phyloP scores from a whole-genome alignment of 2,329 filamentous ascomycete species.

The Colletotrichum sp. region DNA sequence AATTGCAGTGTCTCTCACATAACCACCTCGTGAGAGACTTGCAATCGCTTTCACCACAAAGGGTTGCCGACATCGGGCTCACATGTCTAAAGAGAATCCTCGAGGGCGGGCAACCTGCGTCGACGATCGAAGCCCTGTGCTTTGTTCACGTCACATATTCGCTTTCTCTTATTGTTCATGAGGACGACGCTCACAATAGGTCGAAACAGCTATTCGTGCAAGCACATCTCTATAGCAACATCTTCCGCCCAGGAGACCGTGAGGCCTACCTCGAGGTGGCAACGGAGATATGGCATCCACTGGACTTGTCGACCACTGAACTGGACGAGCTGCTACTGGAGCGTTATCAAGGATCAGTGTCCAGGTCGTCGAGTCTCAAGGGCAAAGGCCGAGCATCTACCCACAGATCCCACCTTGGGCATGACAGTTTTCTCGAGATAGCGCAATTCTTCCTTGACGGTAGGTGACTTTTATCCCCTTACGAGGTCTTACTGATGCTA shows the following conservation, averaged over 20 bases:
- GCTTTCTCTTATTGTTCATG: conserved; percentile 51
- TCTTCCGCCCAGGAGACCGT: conserved; percentile 41
- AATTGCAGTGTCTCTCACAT: conserved; percentile 41
- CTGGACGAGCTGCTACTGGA: conserved; percentile 31
- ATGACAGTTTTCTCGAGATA: conserved; percentile 45
- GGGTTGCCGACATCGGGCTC: conserved; percentile 48
- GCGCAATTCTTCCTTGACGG: conserved; percentile 58
- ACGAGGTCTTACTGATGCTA: neutral
- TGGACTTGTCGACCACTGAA: conserved; percentile 32
- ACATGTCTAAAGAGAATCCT: conserved; percentile 44
- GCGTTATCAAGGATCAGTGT: conserved; percentile 19
- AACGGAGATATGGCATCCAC: conserved; percentile 54
- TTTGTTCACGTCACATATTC: conserved; percentile 59
- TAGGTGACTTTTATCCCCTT: conserved; percentile 31
- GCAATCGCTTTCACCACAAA: conserved; percentile 39
- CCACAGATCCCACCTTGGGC: neutral
- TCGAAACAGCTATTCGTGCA: conserved; percentile 51
- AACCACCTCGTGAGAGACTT: conserved; percentile 50
- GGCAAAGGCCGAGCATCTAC: conserved; percentile 45
- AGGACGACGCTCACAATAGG: conserved; percentile 39
- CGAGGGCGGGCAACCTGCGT: conserved; percentile 38
- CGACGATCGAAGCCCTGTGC: conserved; percentile 52
- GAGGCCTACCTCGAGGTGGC: conserved; percentile 49
- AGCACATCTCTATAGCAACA: conserved; percentile 47
- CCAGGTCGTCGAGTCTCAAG: conserved; percentile 36